A percentile compares a stretch with the other conserved stretches of the same genome.
These are phyloP conservation scores for Thelonectria blattea DNA, from an alignment of 2,329 filamentous ascomycete species.

Conservation along the genomic window DNA sequence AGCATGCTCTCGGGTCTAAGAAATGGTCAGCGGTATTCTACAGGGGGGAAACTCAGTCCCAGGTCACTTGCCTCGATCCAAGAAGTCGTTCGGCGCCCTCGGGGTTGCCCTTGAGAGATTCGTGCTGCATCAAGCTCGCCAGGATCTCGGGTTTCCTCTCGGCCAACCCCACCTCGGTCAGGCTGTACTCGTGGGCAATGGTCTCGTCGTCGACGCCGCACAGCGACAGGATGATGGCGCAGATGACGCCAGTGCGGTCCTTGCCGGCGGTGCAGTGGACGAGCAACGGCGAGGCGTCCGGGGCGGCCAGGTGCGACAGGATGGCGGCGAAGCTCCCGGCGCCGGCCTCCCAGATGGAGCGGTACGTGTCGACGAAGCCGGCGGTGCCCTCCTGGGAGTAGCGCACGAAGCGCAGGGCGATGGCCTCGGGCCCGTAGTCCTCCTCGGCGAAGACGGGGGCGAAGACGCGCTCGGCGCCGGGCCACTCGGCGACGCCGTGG, in stretches of 20 bases:
- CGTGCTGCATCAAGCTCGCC: constrained; percentile 55
- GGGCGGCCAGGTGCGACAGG: constrained; percentile 60
- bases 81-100: constrained; percentile 54
- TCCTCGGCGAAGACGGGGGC: constrained; percentile 68
- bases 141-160: constrained; percentile 59
- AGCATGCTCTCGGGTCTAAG: constrained; percentile 55
- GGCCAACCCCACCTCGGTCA: constrained; percentile 68
- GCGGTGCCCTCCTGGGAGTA: constrained; percentile 62
- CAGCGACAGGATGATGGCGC: constrained; percentile 68
- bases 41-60: too few species aligned
- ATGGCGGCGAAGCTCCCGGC: constrained; percentile 57
- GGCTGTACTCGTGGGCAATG: constrained; percentile 71
- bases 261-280: constrained; percentile 81
- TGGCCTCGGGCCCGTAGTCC: constrained; percentile 66
- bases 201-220: constrained; percentile 64
- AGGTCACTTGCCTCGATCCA: constrained; percentile 46
- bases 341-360: constrained; percentile 62
- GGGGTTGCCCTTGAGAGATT: constrained; percentile 54
- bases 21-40: constrained; percentile 4
- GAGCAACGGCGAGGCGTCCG: constrained; percentile 57
- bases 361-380: constrained; percentile 70
- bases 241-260: constrained; percentile 75
- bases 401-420: constrained; percentile 65
- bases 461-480: constrained; percentile 59
- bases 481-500: constrained; percentile 38